Conservation (phyloP, 139 green algal species). For the Chlamydomonas schloesseri region DNA sequence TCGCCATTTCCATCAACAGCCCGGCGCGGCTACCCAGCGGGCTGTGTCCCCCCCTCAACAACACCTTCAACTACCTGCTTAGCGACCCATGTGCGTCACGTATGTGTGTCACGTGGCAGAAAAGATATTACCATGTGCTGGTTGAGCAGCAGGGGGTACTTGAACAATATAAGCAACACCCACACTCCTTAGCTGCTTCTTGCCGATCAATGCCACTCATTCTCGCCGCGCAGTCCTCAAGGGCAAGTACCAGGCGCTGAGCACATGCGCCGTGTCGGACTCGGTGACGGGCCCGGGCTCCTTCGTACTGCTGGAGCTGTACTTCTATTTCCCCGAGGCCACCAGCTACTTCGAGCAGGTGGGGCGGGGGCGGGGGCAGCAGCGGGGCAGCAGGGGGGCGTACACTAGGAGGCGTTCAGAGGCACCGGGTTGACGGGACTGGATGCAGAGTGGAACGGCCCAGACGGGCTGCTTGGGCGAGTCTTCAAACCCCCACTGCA, state of each 20-base stretch:
- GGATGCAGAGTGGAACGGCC: too few species aligned
- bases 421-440: too few species aligned
- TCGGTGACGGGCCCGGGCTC: neutral
- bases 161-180: too few species aligned
- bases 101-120: too few species aligned
- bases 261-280: neutral
- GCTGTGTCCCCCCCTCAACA: neutral
- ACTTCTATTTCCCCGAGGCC: neutral
- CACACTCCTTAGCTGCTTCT: neutral
- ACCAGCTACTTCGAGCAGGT: neutral
- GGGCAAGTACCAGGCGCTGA: too few species aligned
- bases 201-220: too few species aligned
- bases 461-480: too few species aligned
- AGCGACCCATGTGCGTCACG: neutral
- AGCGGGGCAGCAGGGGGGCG: too few species aligned
- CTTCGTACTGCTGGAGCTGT: conserved; percentile 7
- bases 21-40: neutral
- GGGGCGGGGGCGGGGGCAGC: neutral
- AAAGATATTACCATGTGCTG: too few species aligned
- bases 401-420: too few species aligned
- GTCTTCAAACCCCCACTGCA: too few species aligned
- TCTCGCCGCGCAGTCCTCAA: neutral
- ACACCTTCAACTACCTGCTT: conserved; percentile 22
- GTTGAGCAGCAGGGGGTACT: too few species aligned
- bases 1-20: neutral